Evolutionary conservation across 192 early-diverging fungal species (phyloP), one percentile per base, ranked within the genome.

Genomic region (Mortierella antarctica): DNA sequence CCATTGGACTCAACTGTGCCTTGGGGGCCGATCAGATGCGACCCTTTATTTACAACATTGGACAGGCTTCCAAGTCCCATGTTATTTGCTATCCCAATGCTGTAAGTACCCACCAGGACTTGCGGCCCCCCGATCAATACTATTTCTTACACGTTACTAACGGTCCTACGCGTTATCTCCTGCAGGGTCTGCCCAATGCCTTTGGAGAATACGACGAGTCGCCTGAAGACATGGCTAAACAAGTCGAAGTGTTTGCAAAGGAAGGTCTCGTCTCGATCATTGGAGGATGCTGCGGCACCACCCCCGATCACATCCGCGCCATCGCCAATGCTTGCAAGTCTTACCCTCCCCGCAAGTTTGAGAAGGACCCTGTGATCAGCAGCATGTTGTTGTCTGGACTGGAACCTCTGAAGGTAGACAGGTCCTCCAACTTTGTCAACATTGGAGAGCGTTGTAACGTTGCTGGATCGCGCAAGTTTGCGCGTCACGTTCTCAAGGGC

Each of bases 371-470:
- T 41, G 86, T 89, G 49, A 83, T 83, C n/a, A 84, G 91, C 59
- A 90, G 88, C 71, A 88, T 97, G 84, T 70, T 95, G 39, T 86
- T 98, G 42, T 94, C 95, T 46, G 97, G 97, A 39, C 82, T 98
- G 17, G 96, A 97, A 80, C 88, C 93, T 20, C 86, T 97, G 63
- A 87, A 89, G 46, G 91, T 97, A 66, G 93, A 96, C 75, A 86
- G 92, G 67, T 87, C 62, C 17, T 94, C 92, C 62, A 93, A 93
- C 75, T 98, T 97, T 86, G 87, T 97, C 70, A 98, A 98, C 85
- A 89, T 98, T 60, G 97, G 97, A 74, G 95, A 98, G 83, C 93
- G 97, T 54, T 98, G 97, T 85, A 98, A 98, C 86, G 96, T 98
- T 10, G 95, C 96, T 31, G 96, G 97, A 10, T 98, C 97, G 15